These are phyloP conservation scores for Ilyonectria mors-panacis DNA, from an alignment of 2,329 filamentous ascomycete species.

Conservation along the genomic window DNA sequence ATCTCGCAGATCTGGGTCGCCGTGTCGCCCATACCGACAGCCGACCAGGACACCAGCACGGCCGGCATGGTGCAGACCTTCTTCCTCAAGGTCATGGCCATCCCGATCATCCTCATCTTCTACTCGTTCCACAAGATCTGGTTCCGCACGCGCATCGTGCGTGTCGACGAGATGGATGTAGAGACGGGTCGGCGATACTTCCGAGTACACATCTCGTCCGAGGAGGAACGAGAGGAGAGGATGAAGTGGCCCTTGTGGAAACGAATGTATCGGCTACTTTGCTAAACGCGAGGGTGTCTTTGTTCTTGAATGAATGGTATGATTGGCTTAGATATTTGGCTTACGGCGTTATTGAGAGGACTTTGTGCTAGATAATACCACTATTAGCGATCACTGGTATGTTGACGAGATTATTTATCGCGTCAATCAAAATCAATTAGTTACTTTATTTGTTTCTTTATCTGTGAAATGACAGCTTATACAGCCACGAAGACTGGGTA, in stretches of 20 bases:
- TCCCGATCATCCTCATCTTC: slow-evolving; percentile 77
- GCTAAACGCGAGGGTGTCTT: slow-evolving; percentile 58
- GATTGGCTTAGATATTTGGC: slow-evolving; percentile 5
- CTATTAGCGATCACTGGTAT: slow-evolving; percentile 10
- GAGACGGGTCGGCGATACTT: slow-evolving; percentile 88
- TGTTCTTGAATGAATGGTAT: neutral
- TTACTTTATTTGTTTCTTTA: neutral
- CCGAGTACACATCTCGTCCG: slow-evolving; percentile 82
- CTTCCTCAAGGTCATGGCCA: slow-evolving; percentile 80
- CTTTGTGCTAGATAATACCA: slow-evolving; percentile 30
- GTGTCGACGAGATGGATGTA: slow-evolving; percentile 84
- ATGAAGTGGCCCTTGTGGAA: slow-evolving; percentile 83
- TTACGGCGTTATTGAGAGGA: slow-evolving; percentile 28
- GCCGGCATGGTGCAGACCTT: slow-evolving; percentile 72
- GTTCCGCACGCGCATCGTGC: slow-evolving; percentile 78
- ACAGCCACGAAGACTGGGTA: no score
- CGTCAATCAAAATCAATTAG: neutral
- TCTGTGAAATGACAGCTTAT: neutral
- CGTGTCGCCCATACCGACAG: slow-evolving; percentile 78
- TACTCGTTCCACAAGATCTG: slow-evolving; percentile 84
- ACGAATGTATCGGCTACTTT: slow-evolving; percentile 79
- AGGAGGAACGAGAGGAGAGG: slow-evolving; percentile 84
- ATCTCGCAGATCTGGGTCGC: slow-evolving; percentile 91
- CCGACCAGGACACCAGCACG: slow-evolving; percentile 53
- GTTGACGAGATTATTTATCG: slow-evolving; percentile 1